phyloP scores from a whole-genome alignment of 208 protist genomes.

The Polymyxa betae region DNA sequence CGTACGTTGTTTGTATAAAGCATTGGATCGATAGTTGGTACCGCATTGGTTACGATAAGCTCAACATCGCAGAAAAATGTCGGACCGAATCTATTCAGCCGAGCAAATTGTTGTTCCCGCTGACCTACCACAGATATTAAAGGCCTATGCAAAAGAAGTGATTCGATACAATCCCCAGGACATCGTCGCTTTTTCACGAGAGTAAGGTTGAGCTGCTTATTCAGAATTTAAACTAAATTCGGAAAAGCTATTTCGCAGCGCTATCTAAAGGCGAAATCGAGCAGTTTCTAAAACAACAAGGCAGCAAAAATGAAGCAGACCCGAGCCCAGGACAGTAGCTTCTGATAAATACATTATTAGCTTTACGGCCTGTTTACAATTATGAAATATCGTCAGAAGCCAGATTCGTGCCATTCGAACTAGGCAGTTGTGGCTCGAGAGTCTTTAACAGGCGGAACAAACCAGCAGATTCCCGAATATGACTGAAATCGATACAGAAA shows the following conservation, averaged over 20 bases:
- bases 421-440: constrained; percentile 54
- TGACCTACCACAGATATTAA: constrained; percentile 52
- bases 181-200: constrained; percentile 46
- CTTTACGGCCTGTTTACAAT: not conserved
- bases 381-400: not conserved
- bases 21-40: not conserved
- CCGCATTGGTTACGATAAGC: not conserved
- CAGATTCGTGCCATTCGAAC: not conserved
- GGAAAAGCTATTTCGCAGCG: constrained; percentile 29
- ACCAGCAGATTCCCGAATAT: constrained; percentile 79
- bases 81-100: constrained; percentile 58
- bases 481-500: constrained; percentile 79
- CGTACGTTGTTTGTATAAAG: not conserved
- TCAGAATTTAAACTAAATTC: not conserved
- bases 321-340: not conserved
- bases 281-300: constrained; percentile 20
- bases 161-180: constrained; percentile 57
- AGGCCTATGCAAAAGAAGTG: constrained; percentile 59
- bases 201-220: too few species aligned
- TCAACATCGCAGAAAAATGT: constrained; percentile 6
- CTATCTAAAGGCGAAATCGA: constrained; percentile 34
- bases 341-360: not conserved
- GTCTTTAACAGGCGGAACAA: constrained; percentile 79
- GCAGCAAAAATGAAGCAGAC: not conserved
- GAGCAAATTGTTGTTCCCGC: constrained; percentile 57